Evolutionary conservation across 148 eudicot genomes (phyloP), one percentile per base, ranked within the genome.

Genomic region (Chenopodium album): DNA sequence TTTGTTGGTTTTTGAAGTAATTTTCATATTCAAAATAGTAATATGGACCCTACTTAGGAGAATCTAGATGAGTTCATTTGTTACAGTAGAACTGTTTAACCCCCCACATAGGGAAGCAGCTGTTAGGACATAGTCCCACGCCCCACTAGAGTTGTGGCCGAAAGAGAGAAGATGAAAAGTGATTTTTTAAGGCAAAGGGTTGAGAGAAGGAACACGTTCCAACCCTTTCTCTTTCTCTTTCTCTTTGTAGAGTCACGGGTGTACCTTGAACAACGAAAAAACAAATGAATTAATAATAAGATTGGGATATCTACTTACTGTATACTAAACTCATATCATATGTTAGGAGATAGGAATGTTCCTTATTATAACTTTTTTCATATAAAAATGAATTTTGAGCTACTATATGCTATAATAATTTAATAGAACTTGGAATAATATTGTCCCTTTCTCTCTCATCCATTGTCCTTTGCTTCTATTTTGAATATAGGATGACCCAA

Each of bases 171-270:
- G 37, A 20, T 80, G 48, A 81, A 84, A 77, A 63, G 67, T 52
- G 70, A 80, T 16, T 50, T 67, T 76, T 76, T 66, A 46, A 85
- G 47, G 79, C 78, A 79, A 83, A 83, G 82, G 46, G 71, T 73
- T 41, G 66, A 78, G 79, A 78, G 85, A 79, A 65, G 77, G 68
- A 66, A 83, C 85, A 84, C 64, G 80, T 84, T 84, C 76, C 76
- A 76, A 80, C 44, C 62, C 80, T 67, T 69, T 56, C 78, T 71
- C 76, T 86, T 76, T 84, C 85, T 84, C 78, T 78, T 75, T 85
- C 59, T 62, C 80, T 81, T 82, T 77, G 77, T 84, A 74, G 81
- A 79, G 87, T 87, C 89, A 87, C 89, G 89, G 87, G 89, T 78
- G 83, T 77, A 74, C 89, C 80, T 87, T 82, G 87, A 76, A 82